Evolutionary conservation across 805 yeast genomes (phyloP), one percentile per base, ranked within the genome.

Genomic region (Nematodospora valgi): DNA sequence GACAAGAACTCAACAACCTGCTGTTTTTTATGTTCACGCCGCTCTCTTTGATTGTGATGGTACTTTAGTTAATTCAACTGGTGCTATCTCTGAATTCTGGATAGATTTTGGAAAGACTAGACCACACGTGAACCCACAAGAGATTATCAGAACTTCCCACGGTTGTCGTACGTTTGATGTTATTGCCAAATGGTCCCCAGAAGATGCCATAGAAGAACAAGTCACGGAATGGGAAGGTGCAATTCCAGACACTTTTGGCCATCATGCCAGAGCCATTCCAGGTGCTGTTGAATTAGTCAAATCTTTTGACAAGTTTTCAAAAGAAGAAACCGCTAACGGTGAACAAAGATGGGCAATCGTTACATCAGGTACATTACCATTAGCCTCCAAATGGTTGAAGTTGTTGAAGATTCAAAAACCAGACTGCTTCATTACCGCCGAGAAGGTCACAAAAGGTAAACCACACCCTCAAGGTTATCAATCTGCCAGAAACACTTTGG

Each of bases 401-500:
- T 74, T 83, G 58, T 69, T 84, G 54, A 55, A 62, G 27, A 72
- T 74, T 32, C 69, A 70, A 37, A 68, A 70, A 57, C 95, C 95
- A 32, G 76, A 80, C 46, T 73, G 78, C 30, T 86, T 86, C 66
- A 80, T 86, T 54, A 82, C 93, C 30, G 93, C 94, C 32, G 87
- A 80, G 62, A 79, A 77, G 57, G 93, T 86, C 46, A 64, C 72
- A 41, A 70, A 72, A 51, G 95, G 95, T 54, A 86, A 86, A 70
- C 95, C 95, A 27, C 74, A 83, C 63, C 95, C 95, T 27, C 82
- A 80, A 67, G 93, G 94, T 36, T 86, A 86, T 68, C 67, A 74
- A 45, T 56, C 65, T 53, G 86, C 86, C 42, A 69, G 75, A 58
- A 51, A 62, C 39, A 47, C 68, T 27, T 59, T 72, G 45, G 72